phyloP scores from a whole-genome alignment of 768 basidiomycete species.

The Vararia minispora region DNA sequence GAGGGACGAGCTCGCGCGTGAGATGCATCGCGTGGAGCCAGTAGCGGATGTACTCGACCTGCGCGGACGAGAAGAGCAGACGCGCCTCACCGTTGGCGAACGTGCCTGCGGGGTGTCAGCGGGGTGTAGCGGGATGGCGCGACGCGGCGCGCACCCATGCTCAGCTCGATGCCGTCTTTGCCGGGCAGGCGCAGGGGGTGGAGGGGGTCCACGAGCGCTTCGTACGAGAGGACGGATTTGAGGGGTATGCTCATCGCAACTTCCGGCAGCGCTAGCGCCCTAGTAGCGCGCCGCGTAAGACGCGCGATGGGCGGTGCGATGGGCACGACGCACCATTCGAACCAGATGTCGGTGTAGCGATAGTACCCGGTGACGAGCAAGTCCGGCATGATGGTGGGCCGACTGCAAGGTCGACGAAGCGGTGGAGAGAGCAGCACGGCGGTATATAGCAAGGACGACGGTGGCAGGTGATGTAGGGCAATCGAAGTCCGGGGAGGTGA shows the following conservation, averaged over 20 bases:
- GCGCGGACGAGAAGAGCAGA: conserved; percentile 73
- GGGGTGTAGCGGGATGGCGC: neutral
- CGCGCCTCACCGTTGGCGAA: conserved; percentile 63
- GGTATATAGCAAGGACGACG: too few relatives aligned
- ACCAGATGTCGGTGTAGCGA: conserved; percentile 79
- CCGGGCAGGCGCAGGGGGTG: conserved; percentile 62
- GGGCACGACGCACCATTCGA: conserved; percentile 46
- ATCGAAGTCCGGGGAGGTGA: too few relatives aligned
- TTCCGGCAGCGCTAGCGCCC: conserved; percentile 47
- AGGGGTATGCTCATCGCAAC: conserved; percentile 47
- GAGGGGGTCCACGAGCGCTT: conserved; percentile 55
- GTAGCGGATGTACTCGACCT: conserved; percentile 78
- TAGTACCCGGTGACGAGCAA: conserved; percentile 62
- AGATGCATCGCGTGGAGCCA: conserved; percentile 70
- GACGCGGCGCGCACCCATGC: conserved; percentile 37
- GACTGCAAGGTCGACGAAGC: too few relatives aligned
- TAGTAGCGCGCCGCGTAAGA: conserved; percentile 18
- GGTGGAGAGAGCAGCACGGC: conserved; percentile 5
- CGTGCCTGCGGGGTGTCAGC: conserved; percentile 34
- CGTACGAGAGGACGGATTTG: conserved; percentile 62
- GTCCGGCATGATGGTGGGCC: conserved; percentile 8
- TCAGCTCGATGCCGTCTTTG: conserved; percentile 58
- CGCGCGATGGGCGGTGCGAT: neutral
- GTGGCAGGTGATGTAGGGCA: too few relatives aligned
- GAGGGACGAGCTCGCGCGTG: conserved; percentile 50